Evolutionary conservation across 2,329 filamentous ascomycete genomes (phyloP).

Genomic region (Knufia fluminis): DNA sequence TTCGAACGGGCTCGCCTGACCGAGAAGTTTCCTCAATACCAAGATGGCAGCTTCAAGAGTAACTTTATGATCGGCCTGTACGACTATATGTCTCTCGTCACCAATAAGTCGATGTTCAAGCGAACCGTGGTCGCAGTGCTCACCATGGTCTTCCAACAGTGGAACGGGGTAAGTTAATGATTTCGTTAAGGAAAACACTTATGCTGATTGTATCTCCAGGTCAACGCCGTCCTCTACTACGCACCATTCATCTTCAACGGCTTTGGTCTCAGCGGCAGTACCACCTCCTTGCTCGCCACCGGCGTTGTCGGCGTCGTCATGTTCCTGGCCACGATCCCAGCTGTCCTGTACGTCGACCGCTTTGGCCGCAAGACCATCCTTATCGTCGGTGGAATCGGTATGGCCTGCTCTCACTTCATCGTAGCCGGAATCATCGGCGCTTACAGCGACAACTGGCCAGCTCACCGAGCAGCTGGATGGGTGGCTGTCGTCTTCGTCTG

Average conservation of each 20-base stretch:
- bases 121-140: slow-evolving; percentile 28
- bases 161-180: background rate
- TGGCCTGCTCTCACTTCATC: slow-evolving; percentile 61
- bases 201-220: background rate
- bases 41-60: too few relatives aligned
- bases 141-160: slow-evolving; percentile 12
- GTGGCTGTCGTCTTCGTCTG: slow-evolving; percentile 50
- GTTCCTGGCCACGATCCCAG: slow-evolving; percentile 32
- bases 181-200: background rate
- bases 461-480: slow-evolving; percentile 57
- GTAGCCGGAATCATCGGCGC: slow-evolving; percentile 59
- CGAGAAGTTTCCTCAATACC: slow-evolving; percentile 35
- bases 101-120: slow-evolving; percentile 1
- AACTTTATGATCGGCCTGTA: slow-evolving; percentile 40
- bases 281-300: slow-evolving; percentile 29
- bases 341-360: slow-evolving; percentile 32
- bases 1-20: slow-evolving; percentile 65
- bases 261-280: slow-evolving; percentile 32
- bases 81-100: slow-evolving; percentile 35
- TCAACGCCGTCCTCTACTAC: slow-evolving; percentile 34
- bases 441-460: slow-evolving; percentile 48
- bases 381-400: slow-evolving; percentile 54
- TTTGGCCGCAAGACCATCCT: slow-evolving; percentile 31
- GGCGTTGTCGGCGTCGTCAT: slow-evolving; percentile 32
- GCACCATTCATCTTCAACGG: slow-evolving; percentile 24